Evolutionary conservation across 2,329 filamentous ascomycete genomes (phyloP).

Genomic region (Diaporthe caulivora): DNA sequence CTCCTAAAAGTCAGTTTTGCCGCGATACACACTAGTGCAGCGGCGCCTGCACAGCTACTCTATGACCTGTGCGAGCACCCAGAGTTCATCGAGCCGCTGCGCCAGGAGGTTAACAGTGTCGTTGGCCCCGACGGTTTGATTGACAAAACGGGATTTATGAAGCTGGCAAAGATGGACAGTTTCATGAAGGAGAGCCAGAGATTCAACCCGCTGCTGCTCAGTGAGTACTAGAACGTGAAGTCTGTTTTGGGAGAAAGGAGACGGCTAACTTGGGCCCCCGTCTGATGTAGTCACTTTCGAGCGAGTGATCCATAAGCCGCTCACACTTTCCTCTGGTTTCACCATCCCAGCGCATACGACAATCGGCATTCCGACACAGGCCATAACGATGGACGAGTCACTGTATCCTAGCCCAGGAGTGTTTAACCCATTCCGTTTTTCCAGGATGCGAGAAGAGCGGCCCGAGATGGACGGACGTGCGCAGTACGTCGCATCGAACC

Average conservation of each 20-base stretch:
- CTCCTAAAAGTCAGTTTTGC: constrained; percentile 60
- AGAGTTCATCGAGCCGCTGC: constrained; percentile 61
- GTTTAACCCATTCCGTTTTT: constrained; percentile 24
- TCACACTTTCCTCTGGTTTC: constrained; percentile 68
- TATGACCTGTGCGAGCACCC: constrained; percentile 65
- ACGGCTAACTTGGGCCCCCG: neutral
- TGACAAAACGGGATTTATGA: constrained; percentile 44
- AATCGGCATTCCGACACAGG: constrained; percentile 55
- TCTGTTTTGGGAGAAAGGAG: neutral
- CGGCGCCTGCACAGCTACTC: constrained; percentile 60
- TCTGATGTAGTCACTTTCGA: constrained; percentile 55
- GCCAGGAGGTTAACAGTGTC: constrained; percentile 61
- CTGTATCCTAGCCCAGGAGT: constrained; percentile 51
- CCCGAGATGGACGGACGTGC: constrained; percentile 15
- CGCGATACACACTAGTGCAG: constrained; percentile 64
- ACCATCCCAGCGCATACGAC: constrained; percentile 57
- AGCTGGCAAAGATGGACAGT: constrained; percentile 49
- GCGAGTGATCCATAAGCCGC: constrained; percentile 61
- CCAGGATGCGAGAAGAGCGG: neutral
- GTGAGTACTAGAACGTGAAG: constrained; percentile 45
- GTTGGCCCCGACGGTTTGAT: constrained; percentile 48
- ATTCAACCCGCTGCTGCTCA: constrained; percentile 43
- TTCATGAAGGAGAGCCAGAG: constrained; percentile 50
- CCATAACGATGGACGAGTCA: constrained; percentile 52
- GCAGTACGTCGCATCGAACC: constrained; percentile 27